Evolutionary conservation across 2,329 filamentous ascomycete species (phyloP), one percentile per base, ranked within the genome.

Genomic region (Epichloe gansuensis): DNA sequence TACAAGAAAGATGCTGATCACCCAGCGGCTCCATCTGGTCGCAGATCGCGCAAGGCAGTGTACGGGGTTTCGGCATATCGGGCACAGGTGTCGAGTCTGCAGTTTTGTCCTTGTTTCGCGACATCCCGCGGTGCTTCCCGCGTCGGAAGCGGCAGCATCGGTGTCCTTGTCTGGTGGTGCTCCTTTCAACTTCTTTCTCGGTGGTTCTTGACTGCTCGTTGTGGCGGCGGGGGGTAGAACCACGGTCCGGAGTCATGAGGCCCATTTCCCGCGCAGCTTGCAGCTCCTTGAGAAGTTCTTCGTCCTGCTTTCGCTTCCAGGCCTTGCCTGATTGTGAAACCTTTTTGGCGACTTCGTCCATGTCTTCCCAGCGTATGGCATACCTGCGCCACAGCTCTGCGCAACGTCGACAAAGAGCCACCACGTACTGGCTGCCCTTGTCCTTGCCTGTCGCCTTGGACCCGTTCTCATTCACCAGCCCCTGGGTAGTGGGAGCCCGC

Each of bases 381-480:
- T 98, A 98, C 58, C 91, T 88, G 48, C 93, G 85, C 93, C 93
- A 98, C 8, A 98, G 74, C 62, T 93, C 84, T 28, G 91, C 91
- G 64, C 93, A 98, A 55, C 91, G 83, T 54, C 90, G 79, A 65
- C 93, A 98, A 4, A 98, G 77, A 3, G 91, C 91, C 48, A 91
- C 78, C 17, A 94, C 80, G 38, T 86, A 82, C 60, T 86, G 82
- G 15, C 77, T 74, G 12, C 80, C 81, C 65, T 91, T 95, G 58
- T 95, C 89, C 67, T 90, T 91, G 61, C 78, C 78, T 52, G 81
- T 81, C 5, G 60, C 59, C 55, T 71, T 72, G 51, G 78, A 76
- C 9, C 74, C 74, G 17, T 75, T 72, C 52, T 94, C 80, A 25
- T 78, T 78, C 34, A 91, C 75, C 9, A 85, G 78, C 25, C 87